Evolutionary conservation across 805 yeast genomes (phyloP).

Genomic region (Candida krabiensis): DNA sequence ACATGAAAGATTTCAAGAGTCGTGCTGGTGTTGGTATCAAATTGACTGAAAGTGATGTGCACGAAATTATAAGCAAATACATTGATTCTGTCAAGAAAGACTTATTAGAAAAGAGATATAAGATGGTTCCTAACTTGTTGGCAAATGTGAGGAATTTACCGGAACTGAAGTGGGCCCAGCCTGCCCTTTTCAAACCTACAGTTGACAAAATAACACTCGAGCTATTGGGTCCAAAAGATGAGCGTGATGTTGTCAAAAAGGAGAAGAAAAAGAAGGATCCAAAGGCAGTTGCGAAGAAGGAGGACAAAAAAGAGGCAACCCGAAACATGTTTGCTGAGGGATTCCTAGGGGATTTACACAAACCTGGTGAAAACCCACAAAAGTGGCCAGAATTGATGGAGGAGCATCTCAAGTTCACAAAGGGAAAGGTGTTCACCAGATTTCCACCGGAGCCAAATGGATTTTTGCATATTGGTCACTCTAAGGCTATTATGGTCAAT

Average conservation of each 20-base stretch:
- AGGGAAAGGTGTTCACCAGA: conserved; percentile 85
- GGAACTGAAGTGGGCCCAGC: conserved; percentile 88
- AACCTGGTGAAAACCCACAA: conserved; percentile 95
- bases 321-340: conserved; percentile 94
- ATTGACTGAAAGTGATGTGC: conserved; percentile 65
- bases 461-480: conserved; percentile 94
- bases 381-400: conserved; percentile 80
- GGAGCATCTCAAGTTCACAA: conserved; percentile 74
- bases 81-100: conserved; percentile 58
- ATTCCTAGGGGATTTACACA: conserved; percentile 90
- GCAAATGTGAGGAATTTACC: conserved; percentile 75
- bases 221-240: conserved; percentile 92
- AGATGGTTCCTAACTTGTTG: conserved; percentile 71
- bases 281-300: conserved; percentile 17
- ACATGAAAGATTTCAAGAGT: conserved; percentile 52
- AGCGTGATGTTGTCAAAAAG: conserved; percentile 80
- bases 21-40: conserved; percentile 82
- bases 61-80: conserved; percentile 54
- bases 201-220: conserved; percentile 76
- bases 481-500: conserved; percentile 96
- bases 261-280: conserved; percentile 59
- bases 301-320: conserved; percentile 26
- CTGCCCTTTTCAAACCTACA: conserved; percentile 80
- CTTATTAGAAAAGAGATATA: conserved; percentile 73
- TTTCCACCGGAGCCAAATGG: conserved; percentile 99